A percentile compares a stretch with the other conserved stretches of the same genome.
Evolutionary conservation across 129 eudicot genomes (phyloP).

Genomic region (Smallanthus sonchifolius): DNA sequence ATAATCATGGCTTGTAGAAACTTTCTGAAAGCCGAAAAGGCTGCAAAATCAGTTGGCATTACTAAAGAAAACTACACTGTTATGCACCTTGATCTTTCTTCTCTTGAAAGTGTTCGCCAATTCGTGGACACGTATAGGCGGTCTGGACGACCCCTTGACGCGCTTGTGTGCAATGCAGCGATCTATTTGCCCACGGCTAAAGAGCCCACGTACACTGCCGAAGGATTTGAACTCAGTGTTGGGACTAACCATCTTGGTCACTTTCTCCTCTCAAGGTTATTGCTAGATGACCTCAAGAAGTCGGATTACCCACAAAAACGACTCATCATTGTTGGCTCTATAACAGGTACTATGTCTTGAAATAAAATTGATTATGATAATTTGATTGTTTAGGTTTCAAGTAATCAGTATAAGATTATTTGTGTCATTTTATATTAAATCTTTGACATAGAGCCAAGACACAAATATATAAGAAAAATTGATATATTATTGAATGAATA

Average conservation of each 20-base stretch:
- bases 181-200: constrained; percentile 87
- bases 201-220: constrained; percentile 84
- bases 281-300: constrained; percentile 67
- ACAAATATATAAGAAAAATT: no score
- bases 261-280: constrained; percentile 69
- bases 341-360: constrained; percentile 57
- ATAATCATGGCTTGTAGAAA: constrained; percentile 88
- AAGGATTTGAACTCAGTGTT: constrained; percentile 89
- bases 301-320: constrained; percentile 72
- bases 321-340: constrained; percentile 88
- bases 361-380: neutral
- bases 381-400: neutral
- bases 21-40: constrained; percentile 87
- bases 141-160: constrained; percentile 76
- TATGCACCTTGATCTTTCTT: constrained; percentile 94
- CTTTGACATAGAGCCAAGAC: no score
- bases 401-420: neutral
- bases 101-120: constrained; percentile 92
- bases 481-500: no score
- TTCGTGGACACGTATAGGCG: constrained; percentile 66
- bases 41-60: constrained; percentile 80
- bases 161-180: constrained; percentile 90
- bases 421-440: neutral
- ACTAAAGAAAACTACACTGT: constrained; percentile 67
- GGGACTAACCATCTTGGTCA: constrained; percentile 97